phyloP scores from a whole-genome alignment of 2,329 filamentous ascomycete species.

The Colletotrichum agaves region DNA sequence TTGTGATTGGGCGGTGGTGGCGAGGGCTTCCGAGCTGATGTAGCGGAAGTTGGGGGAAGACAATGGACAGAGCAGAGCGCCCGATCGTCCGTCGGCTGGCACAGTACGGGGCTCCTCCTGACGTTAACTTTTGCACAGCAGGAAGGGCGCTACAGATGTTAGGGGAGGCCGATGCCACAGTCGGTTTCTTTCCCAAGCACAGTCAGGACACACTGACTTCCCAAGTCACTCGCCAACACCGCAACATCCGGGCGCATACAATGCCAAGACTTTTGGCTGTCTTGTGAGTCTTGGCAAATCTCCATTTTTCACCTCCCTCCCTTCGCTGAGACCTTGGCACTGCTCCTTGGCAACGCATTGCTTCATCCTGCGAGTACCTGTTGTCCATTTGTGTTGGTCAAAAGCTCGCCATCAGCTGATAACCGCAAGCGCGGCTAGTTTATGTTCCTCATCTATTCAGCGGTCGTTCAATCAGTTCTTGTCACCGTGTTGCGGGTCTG shows the following conservation, averaged over 20 bases:
- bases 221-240: slow-evolving; percentile 30
- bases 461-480: neutral
- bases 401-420: slow-evolving; percentile 34
- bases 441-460: neutral
- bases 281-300: slow-evolving; percentile 37
- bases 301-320: slow-evolving; percentile 31
- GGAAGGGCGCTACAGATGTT: rapidly evolving
- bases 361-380: slow-evolving; percentile 34
- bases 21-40: slow-evolving; percentile 35
- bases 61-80: neutral
- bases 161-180: neutral
- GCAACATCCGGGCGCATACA: slow-evolving; percentile 37
- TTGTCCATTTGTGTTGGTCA: slow-evolving; percentile 27
- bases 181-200: neutral
- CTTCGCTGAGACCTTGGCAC: slow-evolving; percentile 35
- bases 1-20: slow-evolving; percentile 24
- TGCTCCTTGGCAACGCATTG: slow-evolving; percentile 31
- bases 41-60: slow-evolving; percentile 24
- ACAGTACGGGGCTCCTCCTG: neutral
- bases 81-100: neutral
- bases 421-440: slow-evolving; percentile 23
- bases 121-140: neutral
- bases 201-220: neutral
- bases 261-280: slow-evolving; percentile 38
- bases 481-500: neutral